Percentiles rank a stretch among this genome's conserved stretches.
These are phyloP conservation scores for Fusarium solani-melongenae DNA, from an alignment of 2,329 filamentous ascomycete genomes.

Conservation along the genomic window DNA sequence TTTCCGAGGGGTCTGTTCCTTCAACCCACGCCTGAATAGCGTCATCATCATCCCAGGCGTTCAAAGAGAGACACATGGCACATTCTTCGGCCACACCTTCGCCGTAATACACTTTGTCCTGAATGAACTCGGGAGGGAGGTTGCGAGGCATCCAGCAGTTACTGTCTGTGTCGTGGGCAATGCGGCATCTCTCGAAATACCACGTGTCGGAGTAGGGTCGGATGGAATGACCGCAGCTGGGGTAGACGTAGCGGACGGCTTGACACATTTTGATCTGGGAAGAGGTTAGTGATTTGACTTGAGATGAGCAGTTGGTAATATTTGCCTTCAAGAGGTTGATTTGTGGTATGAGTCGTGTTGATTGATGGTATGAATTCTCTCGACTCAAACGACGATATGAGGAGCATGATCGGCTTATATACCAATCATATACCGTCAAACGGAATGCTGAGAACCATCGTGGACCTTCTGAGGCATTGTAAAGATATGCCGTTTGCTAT, in stretches of 20 bases:
- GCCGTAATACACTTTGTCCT: slow-evolving; percentile 19
- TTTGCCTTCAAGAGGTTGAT: neutral
- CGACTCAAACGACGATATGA: neutral
- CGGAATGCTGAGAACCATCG: neutral
- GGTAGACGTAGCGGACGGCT: slow-evolving; percentile 35
- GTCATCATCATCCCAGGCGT: neutral
- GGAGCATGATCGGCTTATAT: neutral
- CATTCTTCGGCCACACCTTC: slow-evolving; percentile 6
- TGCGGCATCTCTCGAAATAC: slow-evolving; percentile 26
- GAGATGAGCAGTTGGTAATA: neutral
- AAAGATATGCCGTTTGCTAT: neutral
- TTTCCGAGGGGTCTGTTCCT: neutral
- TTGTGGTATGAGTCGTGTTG: neutral
- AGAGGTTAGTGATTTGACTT: neutral
- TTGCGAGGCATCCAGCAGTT: slow-evolving; percentile 37
- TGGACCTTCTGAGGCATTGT: neutral
- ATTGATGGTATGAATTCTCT: neutral
- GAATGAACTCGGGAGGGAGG: neutral
- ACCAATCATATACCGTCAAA: neutral
- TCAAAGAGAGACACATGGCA: neutral
- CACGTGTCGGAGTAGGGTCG: slow-evolving; percentile 6
- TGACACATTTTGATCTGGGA: slow-evolving; percentile 35
- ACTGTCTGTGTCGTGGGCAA: slow-evolving; percentile 7
- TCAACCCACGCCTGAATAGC: neutral
- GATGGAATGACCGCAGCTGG: slow-evolving; percentile 37